Base-by-base conservation (phyloP, 2,329 filamentous ascomycete genomes). In the Penicillium psychrosexuale region DNA sequence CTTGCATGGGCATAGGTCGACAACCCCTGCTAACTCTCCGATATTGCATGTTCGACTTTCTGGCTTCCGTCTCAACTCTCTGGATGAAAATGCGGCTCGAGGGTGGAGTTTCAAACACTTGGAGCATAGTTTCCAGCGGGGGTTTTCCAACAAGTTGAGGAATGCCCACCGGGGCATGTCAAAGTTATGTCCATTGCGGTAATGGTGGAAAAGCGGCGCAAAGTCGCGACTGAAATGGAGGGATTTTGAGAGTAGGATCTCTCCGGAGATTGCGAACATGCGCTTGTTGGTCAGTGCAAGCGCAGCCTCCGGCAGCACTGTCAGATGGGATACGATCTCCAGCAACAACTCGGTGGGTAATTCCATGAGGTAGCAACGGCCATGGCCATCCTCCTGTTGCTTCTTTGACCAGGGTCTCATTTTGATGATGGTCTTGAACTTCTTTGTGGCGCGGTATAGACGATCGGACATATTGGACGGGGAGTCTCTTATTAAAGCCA, bases 1-100 rank as follows among this genome's bases (percentile, higher is more conserved):
- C 49, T 69, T 72, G 67, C 72, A 75, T 9, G 72, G 72, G 47
- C 72, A 75, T 28, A 75, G 48, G 38, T 75, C 72, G 37, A 75
- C 71, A 39, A 75, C 60, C 6, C 72, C 72, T 17, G 72, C 71
- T 15, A 68, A 53, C 8, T 65, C 64, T 12, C 72, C 72, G 44
- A 74, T 43, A 36, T 69, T 66, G 51, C 72, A 75, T 13, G 61
- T 61, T 31, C 72, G 68, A 24, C 58, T 58, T 38, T 72, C 69
- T 5, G 72, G 42, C 15, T 69, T 69, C 44, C 67, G 67, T 53
- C 63, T 63, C n/a, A 74, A 46, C 52, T 75, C 71, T 39, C 66
- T 62, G 1, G 68, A 56, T 5, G 69, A 56, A 28, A 74, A 75
- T 8, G 69, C 64, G 31, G 52, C 56, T 37, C 65, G 66, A n/a